phyloP scores from a whole-genome alignment of 768 basidiomycete species.

The Xerocomellus intermedius region DNA sequence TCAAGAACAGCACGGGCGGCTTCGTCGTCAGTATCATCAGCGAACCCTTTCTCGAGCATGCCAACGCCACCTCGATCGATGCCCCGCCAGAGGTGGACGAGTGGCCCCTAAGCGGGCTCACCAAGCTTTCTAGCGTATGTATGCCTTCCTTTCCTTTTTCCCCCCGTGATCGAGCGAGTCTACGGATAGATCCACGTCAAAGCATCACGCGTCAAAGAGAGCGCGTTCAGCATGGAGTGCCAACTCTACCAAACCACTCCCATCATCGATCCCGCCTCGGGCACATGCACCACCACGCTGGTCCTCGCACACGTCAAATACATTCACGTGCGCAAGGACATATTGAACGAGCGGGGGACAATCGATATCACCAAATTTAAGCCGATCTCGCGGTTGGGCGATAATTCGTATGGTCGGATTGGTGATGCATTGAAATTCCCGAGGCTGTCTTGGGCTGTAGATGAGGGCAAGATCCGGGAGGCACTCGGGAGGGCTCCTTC shows the following conservation, averaged over 20 bases:
- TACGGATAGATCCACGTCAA: conserved; percentile 33
- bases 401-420: conserved; percentile 34
- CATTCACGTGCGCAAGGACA: conserved; percentile 43
- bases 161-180: neutral
- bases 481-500: neutral
- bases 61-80: conserved; percentile 39
- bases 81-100: conserved; percentile 38
- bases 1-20: conserved; percentile 38
- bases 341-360: conserved; percentile 34
- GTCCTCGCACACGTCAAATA: conserved; percentile 39
- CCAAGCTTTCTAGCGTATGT: conserved; percentile 13
- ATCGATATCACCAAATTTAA: conserved; percentile 37
- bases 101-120: conserved; percentile 38
- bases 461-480: conserved; percentile 7
- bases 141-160: too few species aligned
- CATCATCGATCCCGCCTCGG: conserved; percentile 32
- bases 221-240: conserved; percentile 49
- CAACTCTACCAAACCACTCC: conserved; percentile 37
- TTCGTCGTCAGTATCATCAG: conserved; percentile 59
- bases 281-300: conserved; percentile 29
- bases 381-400: conserved; percentile 38
- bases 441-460: conserved; percentile 13
- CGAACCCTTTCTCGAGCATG: conserved; percentile 42
- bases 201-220: conserved; percentile 41
- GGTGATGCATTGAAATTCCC: conserved; percentile 22